Evolutionary conservation across 2,329 filamentous ascomycete genomes (phyloP).

Genomic region (Rutstroemia sydowiana): DNA sequence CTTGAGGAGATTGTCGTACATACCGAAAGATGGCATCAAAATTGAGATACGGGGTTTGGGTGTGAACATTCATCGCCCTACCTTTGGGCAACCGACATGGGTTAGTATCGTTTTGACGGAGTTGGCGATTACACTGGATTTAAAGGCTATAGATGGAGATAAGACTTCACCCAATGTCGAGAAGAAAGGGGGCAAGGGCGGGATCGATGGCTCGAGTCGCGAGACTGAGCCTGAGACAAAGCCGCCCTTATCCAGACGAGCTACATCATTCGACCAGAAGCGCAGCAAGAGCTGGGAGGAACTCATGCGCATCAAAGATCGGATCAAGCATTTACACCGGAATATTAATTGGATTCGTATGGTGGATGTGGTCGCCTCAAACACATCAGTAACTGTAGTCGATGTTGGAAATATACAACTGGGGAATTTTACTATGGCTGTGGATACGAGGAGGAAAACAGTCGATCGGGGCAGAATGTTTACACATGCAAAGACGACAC

Average conservation of each 20-base stretch:
- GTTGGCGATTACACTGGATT: conserved; percentile 74
- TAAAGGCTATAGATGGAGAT: conserved; percentile 53
- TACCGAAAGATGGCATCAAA: conserved; percentile 78
- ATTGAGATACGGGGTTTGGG: conserved; percentile 87
- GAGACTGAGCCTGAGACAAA: conserved; percentile 17
- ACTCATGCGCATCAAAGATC: conserved; percentile 72
- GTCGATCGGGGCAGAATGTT: conserved; percentile 87
- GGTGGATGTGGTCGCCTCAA: conserved; percentile 80
- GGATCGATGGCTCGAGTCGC: conserved; percentile 14
- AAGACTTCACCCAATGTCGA: conserved; percentile 20
- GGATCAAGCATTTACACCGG: conserved; percentile 76
- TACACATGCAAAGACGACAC: conserved; percentile 63
- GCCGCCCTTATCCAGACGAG: conserved; percentile 15
- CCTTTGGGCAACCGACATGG: conserved; percentile 96
- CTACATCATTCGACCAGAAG: conserved; percentile 27
- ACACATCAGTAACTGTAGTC: conserved; percentile 67
- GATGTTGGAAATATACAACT: conserved; percentile 81
- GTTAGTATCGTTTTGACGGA: conserved; percentile 84
- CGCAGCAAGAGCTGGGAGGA: conserved; percentile 74
- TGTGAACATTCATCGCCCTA: conserved; percentile 82
- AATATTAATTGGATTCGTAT: conserved; percentile 83
- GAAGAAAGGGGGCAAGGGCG: conserved; percentile 12
- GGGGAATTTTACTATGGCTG: conserved; percentile 74
- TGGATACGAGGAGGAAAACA: conserved; percentile 87
- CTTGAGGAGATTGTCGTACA: conserved; percentile 82